These are phyloP conservation scores for Xanthoparmelia taractica DNA, from an alignment of 495 filamentous ascomycete genomes.

Conservation along the genomic window DNA sequence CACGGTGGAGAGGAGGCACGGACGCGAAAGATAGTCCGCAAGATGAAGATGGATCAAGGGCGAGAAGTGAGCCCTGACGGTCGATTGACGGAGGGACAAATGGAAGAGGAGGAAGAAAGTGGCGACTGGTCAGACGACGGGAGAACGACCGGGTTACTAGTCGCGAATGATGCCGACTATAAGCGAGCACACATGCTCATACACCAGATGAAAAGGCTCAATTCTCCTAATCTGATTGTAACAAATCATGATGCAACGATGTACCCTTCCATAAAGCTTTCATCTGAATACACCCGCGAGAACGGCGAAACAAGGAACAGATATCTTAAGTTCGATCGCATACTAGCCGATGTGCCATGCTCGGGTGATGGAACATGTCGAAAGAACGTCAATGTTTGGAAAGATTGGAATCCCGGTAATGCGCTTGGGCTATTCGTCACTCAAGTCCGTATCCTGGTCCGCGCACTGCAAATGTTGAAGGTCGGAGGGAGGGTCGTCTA, in stretches of 20 bases:
- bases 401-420: conserved; percentile 80
- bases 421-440: conserved; percentile 76
- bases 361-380: conserved; percentile 87
- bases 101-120: conserved; percentile 41
- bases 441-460: conserved; percentile 82
- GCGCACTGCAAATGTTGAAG: conserved; percentile 93
- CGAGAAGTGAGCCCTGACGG: conserved; percentile 43
- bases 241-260: conserved; percentile 97
- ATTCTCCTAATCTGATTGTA: conserved; percentile 92
- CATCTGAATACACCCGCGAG: conserved; percentile 39
- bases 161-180: conserved; percentile 94
- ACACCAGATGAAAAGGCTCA: conserved; percentile 93
- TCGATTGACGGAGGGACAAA: conserved; percentile 30
- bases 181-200: conserved; percentile 93
- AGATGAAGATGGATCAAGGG: conserved; percentile 44
- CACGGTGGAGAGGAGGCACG: conserved; percentile 84
- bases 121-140: conserved; percentile 67
- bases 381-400: conserved; percentile 91
- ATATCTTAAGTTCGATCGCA: conserved; percentile 94
- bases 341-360: conserved; percentile 93
- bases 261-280: conserved; percentile 82
- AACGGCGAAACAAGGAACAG: conserved; percentile 48
- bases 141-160: conserved; percentile 78
- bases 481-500: conserved; percentile 90
- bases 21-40: conserved; percentile 51